A percentile compares a stretch with the other conserved stretches of the same genome.
phyloP scores from a whole-genome alignment of 495 filamentous ascomycete genomes.

The Talaromyces wortmannii region DNA sequence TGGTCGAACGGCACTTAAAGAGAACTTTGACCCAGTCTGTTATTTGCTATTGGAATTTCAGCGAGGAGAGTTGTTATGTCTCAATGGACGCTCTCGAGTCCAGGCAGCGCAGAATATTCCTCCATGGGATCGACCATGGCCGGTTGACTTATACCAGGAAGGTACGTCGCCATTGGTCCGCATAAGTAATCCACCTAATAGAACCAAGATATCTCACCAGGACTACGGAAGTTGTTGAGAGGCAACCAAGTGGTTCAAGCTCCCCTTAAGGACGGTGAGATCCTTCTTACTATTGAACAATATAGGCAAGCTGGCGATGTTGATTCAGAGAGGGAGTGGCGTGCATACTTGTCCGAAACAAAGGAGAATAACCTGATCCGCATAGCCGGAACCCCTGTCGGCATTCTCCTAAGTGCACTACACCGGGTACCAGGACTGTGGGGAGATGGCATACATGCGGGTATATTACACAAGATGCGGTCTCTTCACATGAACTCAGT shows the following conservation, averaged over 20 bases:
- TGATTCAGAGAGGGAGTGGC: neutral
- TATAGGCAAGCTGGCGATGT: neutral
- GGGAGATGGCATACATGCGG: neutral
- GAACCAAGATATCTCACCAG: neutral
- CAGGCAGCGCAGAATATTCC: neutral
- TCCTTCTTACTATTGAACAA: neutral
- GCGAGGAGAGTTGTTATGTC: neutral
- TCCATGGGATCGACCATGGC: neutral
- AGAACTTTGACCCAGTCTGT: neutral
- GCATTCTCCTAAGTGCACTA: neutral
- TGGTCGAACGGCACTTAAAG: neutral
- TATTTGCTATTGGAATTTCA: neutral
- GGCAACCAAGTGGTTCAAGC: neutral
- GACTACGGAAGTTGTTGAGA: neutral
- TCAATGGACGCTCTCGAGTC: neutral
- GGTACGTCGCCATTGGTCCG: neutral
- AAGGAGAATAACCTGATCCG: neutral
- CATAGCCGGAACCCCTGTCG: neutral
- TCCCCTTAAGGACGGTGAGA: neutral
- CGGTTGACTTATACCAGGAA: neutral
- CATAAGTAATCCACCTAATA: neutral
- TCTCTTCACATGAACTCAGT: neutral
- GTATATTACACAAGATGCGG: neutral
- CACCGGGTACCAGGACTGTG: neutral
- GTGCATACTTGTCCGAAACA: neutral